These are phyloP conservation scores for Cladobotryum protrusum DNA, from an alignment of 2,329 filamentous ascomycete genomes.

Conservation along the genomic window DNA sequence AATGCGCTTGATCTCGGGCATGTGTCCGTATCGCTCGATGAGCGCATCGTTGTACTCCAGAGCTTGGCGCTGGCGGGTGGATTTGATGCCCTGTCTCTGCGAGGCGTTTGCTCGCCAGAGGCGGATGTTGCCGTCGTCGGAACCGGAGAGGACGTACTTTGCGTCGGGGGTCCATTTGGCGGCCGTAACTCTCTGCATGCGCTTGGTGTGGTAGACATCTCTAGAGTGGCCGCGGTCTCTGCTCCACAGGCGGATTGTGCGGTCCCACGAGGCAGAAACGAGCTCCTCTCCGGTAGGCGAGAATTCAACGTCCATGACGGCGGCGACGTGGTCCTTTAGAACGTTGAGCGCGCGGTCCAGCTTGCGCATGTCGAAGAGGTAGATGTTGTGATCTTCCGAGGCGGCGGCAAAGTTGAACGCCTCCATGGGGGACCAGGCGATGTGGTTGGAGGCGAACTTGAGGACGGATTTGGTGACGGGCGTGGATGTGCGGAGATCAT, in stretches of 20 bases:
- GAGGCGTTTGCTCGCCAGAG: slow-evolving; percentile 88
- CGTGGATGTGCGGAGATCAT: slow-evolving; percentile 82
- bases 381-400: slow-evolving; percentile 87
- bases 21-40: slow-evolving; percentile 78
- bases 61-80: slow-evolving; percentile 74
- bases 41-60: slow-evolving; percentile 88
- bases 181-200: slow-evolving; percentile 92
- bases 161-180: slow-evolving; percentile 81
- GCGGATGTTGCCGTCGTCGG: slow-evolving; percentile 82
- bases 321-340: slow-evolving; percentile 79
- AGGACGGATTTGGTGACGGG: slow-evolving; percentile 77
- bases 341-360: slow-evolving; percentile 84
- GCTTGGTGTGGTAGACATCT: slow-evolving; percentile 95
- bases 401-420: slow-evolving; percentile 91
- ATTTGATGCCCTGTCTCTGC: slow-evolving; percentile 76
- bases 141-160: slow-evolving; percentile 83
- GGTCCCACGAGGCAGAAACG: slow-evolving; percentile 78
- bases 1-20: slow-evolving; percentile 93
- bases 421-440: slow-evolving; percentile 95
- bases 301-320: slow-evolving; percentile 96
- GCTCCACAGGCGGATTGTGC: slow-evolving; percentile 81
- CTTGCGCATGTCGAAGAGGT: slow-evolving; percentile 88
- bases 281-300: slow-evolving; percentile 91
- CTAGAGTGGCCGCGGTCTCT: slow-evolving; percentile 74
- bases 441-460: slow-evolving; percentile 73